Evolutionary conservation across 208 protist species (phyloP).

Genomic region (Leishmania tarentolae): DNA sequence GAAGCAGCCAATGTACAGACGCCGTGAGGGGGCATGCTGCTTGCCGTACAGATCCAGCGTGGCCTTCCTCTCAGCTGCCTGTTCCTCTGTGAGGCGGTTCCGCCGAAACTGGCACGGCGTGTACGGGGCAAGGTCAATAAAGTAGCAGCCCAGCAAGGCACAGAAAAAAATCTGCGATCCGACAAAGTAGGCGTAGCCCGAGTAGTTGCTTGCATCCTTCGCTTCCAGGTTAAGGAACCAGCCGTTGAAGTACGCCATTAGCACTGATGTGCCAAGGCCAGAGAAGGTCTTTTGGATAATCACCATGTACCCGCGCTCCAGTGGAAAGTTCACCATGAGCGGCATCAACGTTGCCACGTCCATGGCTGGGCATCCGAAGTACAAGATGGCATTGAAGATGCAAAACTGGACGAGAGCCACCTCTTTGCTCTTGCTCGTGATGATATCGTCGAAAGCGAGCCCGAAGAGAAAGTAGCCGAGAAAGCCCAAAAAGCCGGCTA

Average conservation of each 20-base stretch:
- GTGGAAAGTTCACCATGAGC: slow-evolving; percentile 83
- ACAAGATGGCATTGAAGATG: slow-evolving; percentile 67
- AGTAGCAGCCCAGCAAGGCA: slow-evolving; percentile 36
- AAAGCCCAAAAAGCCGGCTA: slow-evolving; percentile 46
- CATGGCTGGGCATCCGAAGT: slow-evolving; percentile 62
- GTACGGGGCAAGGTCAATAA: slow-evolving; percentile 73
- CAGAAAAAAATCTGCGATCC: slow-evolving; percentile 41
- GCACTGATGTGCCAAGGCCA: slow-evolving; percentile 74
- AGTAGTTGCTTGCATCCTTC: slow-evolving; percentile 47
- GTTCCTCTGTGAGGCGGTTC: slow-evolving; percentile 41
- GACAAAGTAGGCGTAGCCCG: slow-evolving; percentile 69
- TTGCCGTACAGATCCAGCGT: slow-evolving; percentile 50
- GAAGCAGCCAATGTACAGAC: slow-evolving; percentile 56
- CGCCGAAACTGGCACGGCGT: slow-evolving; percentile 44
- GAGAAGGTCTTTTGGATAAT: slow-evolving; percentile 84
- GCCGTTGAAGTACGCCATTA: slow-evolving; percentile 82
- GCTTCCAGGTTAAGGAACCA: slow-evolving; percentile 52
- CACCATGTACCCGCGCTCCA: slow-evolving; percentile 74
- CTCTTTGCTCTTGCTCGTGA: slow-evolving; percentile 39
- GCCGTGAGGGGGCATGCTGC: slow-evolving; percentile 46
- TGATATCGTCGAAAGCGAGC: slow-evolving; percentile 60
- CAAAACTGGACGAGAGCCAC: slow-evolving; percentile 57
- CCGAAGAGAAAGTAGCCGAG: slow-evolving; percentile 72
- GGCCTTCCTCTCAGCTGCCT: slow-evolving; percentile 43
- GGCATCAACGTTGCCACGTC: slow-evolving; percentile 74